phyloP scores from a whole-genome alignment of 2,329 filamentous ascomycete species.

The Colletotrichum zoysiae region DNA sequence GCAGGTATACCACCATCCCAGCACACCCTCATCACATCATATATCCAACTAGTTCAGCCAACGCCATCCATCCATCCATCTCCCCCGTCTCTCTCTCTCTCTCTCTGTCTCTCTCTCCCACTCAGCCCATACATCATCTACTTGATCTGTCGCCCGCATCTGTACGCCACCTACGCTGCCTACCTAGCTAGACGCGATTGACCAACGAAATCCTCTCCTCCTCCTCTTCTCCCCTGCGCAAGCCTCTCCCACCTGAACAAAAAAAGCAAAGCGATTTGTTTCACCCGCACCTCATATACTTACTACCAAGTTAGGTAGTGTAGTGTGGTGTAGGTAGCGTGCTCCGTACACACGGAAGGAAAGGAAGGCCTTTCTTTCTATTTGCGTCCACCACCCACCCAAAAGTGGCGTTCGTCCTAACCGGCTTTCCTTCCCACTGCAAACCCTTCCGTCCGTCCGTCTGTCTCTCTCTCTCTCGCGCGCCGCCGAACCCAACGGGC shows the following conservation, averaged over 20 bases:
- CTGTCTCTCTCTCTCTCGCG: too few species aligned
- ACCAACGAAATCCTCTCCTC: conserved; percentile 1
- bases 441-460: not conserved
- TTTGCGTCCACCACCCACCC: not conserved
- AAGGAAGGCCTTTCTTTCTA: not conserved
- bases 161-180: not conserved
- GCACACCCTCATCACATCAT: not conserved
- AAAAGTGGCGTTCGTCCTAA: not conserved
- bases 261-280: conserved; percentile 2
- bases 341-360: too few species aligned
- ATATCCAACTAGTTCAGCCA: not conserved
- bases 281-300: conserved; percentile 2
- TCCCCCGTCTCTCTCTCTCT: not conserved
- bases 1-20: not conserved
- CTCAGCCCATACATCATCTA: not conserved
- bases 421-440: not conserved
- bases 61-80: not conserved
- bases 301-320: not conserved
- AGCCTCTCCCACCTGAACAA: not conserved
- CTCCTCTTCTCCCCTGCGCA: not conserved
- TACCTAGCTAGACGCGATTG: not conserved
- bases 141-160: not conserved
- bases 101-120: not conserved
- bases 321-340: too few species aligned
- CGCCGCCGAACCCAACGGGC: not conserved